Conservation (phyloP, 2,329 filamentous ascomycete species). For the Helotiales sp. region DNA sequence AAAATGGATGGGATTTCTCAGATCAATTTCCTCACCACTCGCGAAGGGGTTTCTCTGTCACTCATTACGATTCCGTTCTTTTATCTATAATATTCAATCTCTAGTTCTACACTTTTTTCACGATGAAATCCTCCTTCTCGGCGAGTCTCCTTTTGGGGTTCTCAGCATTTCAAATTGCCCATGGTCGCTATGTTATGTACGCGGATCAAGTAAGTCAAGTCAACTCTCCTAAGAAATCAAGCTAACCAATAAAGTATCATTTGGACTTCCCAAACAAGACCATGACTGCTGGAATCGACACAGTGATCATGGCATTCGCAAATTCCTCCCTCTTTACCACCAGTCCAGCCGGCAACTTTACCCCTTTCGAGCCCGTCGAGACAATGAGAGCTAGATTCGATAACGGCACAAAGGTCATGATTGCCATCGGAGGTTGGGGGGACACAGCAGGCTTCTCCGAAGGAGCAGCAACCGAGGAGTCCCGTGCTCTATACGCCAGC, state of each 20-base stretch:
- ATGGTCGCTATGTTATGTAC: constrained; percentile 14
- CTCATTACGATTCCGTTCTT: neutral
- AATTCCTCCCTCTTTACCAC: constrained; percentile 22
- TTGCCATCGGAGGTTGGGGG: constrained; percentile 76
- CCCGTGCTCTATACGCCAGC: constrained; percentile 58
- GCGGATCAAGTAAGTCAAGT: constrained; percentile 12
- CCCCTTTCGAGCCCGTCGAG: constrained; percentile 19
- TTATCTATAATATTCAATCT: neutral
- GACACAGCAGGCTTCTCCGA: constrained; percentile 63
- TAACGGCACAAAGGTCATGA: constrained; percentile 58
- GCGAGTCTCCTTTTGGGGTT: constrained; percentile 7
- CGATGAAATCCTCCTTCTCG: constrained; percentile 13
- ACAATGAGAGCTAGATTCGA: constrained; percentile 39
- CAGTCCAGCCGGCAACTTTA: constrained; percentile 17
- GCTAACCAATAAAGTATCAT: neutral
- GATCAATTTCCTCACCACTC: neutral
- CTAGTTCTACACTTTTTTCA: neutral
- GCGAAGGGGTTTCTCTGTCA: neutral
- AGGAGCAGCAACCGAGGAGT: constrained; percentile 52
- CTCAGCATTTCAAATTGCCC: constrained; percentile 5
- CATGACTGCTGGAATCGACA: constrained; percentile 21
- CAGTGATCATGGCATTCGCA: constrained; percentile 24
- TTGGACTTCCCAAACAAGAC: constrained; percentile 18
- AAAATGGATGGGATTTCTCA: neutral
- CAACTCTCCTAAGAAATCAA: neutral